These are phyloP conservation scores for Trapa bicornis DNA, from an alignment of 345 rosid species.

Conservation along the genomic window DNA sequence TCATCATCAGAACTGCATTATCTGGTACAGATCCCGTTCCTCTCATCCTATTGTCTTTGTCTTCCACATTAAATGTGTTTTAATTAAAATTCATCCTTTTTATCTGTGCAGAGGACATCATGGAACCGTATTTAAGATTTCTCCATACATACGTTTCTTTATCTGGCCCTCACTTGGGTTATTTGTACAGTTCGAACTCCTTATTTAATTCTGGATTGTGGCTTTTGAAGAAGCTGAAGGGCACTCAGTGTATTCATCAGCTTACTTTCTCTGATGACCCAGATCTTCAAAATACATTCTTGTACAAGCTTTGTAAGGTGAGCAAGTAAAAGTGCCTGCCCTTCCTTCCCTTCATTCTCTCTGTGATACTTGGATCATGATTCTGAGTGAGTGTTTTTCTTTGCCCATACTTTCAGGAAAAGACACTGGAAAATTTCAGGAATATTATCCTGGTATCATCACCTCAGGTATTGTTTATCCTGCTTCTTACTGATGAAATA, in stretches of 20 bases:
- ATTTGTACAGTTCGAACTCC: slow-evolving; percentile 84
- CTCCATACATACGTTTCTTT: slow-evolving; percentile 68
- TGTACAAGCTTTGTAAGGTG: slow-evolving; percentile 83
- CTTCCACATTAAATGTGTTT: neutral
- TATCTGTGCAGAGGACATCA: slow-evolving; percentile 49
- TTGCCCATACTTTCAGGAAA: slow-evolving; percentile 50
- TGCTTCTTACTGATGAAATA: neutral
- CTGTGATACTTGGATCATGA: neutral
- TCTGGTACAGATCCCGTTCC: slow-evolving; percentile 37
- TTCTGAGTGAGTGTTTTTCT: neutral
- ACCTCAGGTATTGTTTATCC: slow-evolving; percentile 60
- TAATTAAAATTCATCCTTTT: slow-evolving; percentile 1
- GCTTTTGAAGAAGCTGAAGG: slow-evolving; percentile 83
- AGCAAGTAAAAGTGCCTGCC: neutral
- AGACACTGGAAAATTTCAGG: slow-evolving; percentile 69
- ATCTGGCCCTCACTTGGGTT: slow-evolving; percentile 94
- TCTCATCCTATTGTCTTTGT: slow-evolving; percentile 2
- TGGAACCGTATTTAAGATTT: slow-evolving; percentile 71
- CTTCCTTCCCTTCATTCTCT: neutral
- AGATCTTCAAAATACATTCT: slow-evolving; percentile 62
- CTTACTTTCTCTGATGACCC: slow-evolving; percentile 91
- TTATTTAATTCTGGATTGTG: slow-evolving; percentile 90
- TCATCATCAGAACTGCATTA: slow-evolving; percentile 75
- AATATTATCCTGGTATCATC: slow-evolving; percentile 69
- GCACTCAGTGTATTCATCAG: slow-evolving; percentile 87